Base-by-base conservation (phyloP, 345 rosid genomes). In the Anacardium occidentale region DNA sequence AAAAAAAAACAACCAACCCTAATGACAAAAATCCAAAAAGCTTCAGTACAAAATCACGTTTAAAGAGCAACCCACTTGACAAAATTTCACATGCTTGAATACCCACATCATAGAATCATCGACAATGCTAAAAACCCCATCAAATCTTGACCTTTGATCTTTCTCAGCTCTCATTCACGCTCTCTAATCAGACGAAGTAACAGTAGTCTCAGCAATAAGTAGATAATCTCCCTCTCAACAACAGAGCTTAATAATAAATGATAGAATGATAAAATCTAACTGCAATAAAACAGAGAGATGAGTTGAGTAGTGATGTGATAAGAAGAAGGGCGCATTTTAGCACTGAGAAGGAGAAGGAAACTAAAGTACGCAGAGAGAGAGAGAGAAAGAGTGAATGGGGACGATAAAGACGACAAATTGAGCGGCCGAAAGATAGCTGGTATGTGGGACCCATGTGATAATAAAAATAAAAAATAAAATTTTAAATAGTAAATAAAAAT, bases 401-500 rank as follows among this genome's bases (percentile, higher is more conserved):
- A 66, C 48, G 21, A 59, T 64, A 72, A 71, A 81, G 32, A 62
- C 80, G 85, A 78, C 85, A 81, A 66, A 81, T 70, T 48, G 66
- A 81, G 70, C 82, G 75, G 78, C 84, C 82, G 72, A 82, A 80
- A 80, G 80, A 72, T 59, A 78, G 81, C 83, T 80, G 76, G 74
- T 63, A 34, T 0, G 68, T 70, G 78, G 81, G 85, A 63, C 82
- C 77, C 76, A n/a, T 0, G 6, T 7, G 64, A 54, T 37, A 76
- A 71, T 66, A 69, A 65, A 48, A 48, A 29, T 1, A 1, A 29
- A 29, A 29, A 1, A 29, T 1, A 29, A 29, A 29, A 29, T 29
- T 71, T 68, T 37, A 61, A 34, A 65, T 6, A 48, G 47, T 64
- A 64, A 44, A 17, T 42, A 42, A 64, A 42, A 64, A 64, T 44